Evolutionary conservation across 495 filamentous ascomycete species (phyloP).

Genomic region (Talaromyces borbonicus): DNA sequence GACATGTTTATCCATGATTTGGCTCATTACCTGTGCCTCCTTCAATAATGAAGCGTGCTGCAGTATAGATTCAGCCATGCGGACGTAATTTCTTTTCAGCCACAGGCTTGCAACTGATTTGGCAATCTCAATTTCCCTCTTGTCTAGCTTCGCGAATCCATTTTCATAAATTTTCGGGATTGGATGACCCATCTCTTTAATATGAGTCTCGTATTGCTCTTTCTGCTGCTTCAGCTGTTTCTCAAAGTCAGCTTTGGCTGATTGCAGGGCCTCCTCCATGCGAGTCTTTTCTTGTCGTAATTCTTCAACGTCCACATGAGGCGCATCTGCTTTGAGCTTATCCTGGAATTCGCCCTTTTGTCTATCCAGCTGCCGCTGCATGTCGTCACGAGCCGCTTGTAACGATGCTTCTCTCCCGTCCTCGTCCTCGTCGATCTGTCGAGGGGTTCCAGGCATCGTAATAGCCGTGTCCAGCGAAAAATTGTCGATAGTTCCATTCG

Average conservation of each 20-base stretch:
- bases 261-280: constrained; percentile 75
- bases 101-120: constrained; percentile 58
- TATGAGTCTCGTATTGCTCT: constrained; percentile 62
- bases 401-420: constrained; percentile 63
- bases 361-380: constrained; percentile 79
- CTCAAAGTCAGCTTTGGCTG: constrained; percentile 80
- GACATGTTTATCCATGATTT: constrained; percentile 86
- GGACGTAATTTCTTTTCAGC: constrained; percentile 77
- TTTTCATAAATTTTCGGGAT: constrained; percentile 39
- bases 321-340: constrained; percentile 68
- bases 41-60: constrained; percentile 82
- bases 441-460: constrained; percentile 89
- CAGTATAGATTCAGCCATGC: constrained; percentile 87
- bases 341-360: constrained; percentile 75
- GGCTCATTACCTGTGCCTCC: constrained; percentile 96
- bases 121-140: constrained; percentile 62
- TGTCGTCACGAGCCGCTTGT: constrained; percentile 67
- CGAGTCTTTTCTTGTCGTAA: constrained; percentile 71
- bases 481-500: constrained; percentile 89
- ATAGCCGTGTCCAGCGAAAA: constrained; percentile 91
- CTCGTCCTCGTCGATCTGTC: constrained; percentile 59
- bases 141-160: constrained; percentile 49
- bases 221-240: constrained; percentile 65
- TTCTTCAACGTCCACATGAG: constrained; percentile 73
- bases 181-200: constrained; percentile 50